These are phyloP conservation scores for Asparagopsis taxiformis DNA, from an alignment of 31 red algal genomes.

Conservation along the genomic window DNA sequence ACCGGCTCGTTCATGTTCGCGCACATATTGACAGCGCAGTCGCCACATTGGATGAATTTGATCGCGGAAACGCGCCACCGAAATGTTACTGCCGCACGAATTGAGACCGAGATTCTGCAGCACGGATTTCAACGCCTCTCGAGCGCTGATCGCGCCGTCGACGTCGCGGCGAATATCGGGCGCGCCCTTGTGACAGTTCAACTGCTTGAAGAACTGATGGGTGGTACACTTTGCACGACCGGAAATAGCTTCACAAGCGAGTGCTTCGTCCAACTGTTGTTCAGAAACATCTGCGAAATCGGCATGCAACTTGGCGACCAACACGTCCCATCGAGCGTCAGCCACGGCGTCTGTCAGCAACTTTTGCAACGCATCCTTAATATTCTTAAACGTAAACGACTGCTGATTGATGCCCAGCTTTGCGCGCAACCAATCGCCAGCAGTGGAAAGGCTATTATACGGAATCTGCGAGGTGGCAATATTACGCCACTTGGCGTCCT, in stretches of 20 bases:
- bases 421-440: constrained; percentile 38
- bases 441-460: constrained; percentile 22
- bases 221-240: constrained; percentile 29
- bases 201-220: constrained; percentile 15
- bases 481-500: constrained; percentile 51
- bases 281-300: constrained; percentile 1
- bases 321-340: constrained; percentile 21
- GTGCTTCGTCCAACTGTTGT: constrained; percentile 19
- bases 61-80: constrained; percentile 25
- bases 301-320: constrained; percentile 18
- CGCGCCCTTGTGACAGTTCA: constrained; percentile 66
- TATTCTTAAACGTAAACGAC: constrained; percentile 27
- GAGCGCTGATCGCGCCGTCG: constrained; percentile 50
- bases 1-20: constrained; percentile 9
- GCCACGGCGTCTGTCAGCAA: constrained; percentile 35
- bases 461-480: constrained; percentile 49
- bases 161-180: constrained; percentile 60
- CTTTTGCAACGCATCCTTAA: constrained; percentile 49
- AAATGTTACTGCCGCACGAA: constrained; percentile 8
- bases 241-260: constrained; percentile 43
- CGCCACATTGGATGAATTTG: constrained; percentile 50
- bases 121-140: constrained; percentile 30
- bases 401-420: constrained; percentile 9
- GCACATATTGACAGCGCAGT: constrained; percentile 37
- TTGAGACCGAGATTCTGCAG: constrained; percentile 29